Evolutionary conservation across 2,329 filamentous ascomycete species (phyloP).

Genomic region (Pyrenochaeta sp.): DNA sequence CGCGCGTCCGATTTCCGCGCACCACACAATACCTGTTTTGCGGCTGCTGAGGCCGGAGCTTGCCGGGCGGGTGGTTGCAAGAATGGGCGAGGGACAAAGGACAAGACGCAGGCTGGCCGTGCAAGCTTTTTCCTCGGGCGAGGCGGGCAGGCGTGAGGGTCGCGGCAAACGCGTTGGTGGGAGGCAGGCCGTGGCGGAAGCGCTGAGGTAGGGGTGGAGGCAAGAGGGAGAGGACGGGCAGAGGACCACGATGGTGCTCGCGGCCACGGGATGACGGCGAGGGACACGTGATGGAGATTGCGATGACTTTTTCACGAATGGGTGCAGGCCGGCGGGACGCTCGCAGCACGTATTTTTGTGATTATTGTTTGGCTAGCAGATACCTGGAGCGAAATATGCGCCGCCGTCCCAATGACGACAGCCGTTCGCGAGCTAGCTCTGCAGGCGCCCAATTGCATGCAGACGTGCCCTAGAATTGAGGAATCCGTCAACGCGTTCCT

Average conservation of each 20-base stretch:
- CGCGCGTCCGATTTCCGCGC: constrained; percentile 37
- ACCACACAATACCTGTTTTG: constrained; percentile 27
- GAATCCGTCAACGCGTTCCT: constrained; percentile 20
- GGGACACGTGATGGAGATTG: constrained; percentile 23
- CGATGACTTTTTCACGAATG: constrained; percentile 19
- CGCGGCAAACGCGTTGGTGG: constrained; percentile 32
- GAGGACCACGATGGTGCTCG: too few relatives aligned
- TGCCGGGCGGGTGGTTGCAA: constrained; percentile 26
- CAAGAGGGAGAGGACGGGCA: constrained; percentile 11
- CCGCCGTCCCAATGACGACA: constrained; percentile 25
- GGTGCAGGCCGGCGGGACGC: too few relatives aligned
- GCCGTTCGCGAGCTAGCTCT: constrained; percentile 20
- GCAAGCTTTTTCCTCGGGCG: constrained; percentile 15
- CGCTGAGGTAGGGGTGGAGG: constrained; percentile 18
- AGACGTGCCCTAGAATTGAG: constrained; percentile 21
- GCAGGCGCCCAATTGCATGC: constrained; percentile 26
- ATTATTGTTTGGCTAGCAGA: too few relatives aligned
- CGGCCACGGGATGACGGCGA: constrained; percentile 2
- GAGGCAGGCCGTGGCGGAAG: constrained; percentile 12
- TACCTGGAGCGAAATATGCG: constrained; percentile 22
- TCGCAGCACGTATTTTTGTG: too few relatives aligned
- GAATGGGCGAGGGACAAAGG: constrained; percentile 4
- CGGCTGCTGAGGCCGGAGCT: constrained; percentile 30
- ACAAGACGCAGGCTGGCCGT: neutral
- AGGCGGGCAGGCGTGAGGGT: too few relatives aligned